Percentiles rank a stretch among this genome's conserved stretches.
Conservation (phyloP, 495 filamentous ascomycete genomes). For the Darksidea phi region DNA sequence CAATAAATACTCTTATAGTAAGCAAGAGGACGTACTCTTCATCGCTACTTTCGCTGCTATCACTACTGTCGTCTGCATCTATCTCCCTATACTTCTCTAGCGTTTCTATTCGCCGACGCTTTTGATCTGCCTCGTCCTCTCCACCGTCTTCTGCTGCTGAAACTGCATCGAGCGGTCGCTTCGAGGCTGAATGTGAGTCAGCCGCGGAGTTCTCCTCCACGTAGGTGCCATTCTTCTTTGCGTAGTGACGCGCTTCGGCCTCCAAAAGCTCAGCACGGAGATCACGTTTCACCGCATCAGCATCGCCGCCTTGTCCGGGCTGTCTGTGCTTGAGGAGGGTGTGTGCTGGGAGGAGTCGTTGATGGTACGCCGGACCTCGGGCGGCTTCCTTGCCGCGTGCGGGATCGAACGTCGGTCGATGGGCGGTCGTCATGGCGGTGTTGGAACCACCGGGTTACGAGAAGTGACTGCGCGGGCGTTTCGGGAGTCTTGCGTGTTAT, state of each 20-base stretch:
- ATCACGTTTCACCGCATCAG: slow-evolving; percentile 71
- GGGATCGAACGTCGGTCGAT: slow-evolving; percentile 92
- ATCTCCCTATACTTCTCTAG: slow-evolving; percentile 85
- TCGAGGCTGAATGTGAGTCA: slow-evolving; percentile 43
- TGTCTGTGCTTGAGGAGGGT: slow-evolving; percentile 82
- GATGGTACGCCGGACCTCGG: slow-evolving; percentile 92
- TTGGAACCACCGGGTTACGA: neutral
- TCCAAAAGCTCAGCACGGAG: slow-evolving; percentile 85
- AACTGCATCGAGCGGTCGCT: slow-evolving; percentile 64
- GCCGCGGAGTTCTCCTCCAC: slow-evolving; percentile 18
- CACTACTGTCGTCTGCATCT: slow-evolving; percentile 72
- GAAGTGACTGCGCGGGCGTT: neutral
- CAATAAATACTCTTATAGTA: neutral
- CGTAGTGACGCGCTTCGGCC: slow-evolving; percentile 83
- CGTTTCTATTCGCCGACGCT: slow-evolving; percentile 68
- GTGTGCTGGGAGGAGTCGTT: slow-evolving; percentile 89
- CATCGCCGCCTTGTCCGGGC: slow-evolving; percentile 83
- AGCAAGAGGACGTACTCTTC: slow-evolving; percentile 51
- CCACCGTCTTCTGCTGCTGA: slow-evolving; percentile 41
- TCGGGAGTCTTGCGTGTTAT: neutral
- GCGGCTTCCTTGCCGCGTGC: slow-evolving; percentile 93
- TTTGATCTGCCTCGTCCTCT: slow-evolving; percentile 69
- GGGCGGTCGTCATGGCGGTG: slow-evolving; percentile 51
- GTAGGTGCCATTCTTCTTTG: slow-evolving; percentile 67
- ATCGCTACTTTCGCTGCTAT: slow-evolving; percentile 65